These are phyloP conservation scores for Guillardia theta DNA, from an alignment of 78 protist genomes.

Conservation along the genomic window DNA sequence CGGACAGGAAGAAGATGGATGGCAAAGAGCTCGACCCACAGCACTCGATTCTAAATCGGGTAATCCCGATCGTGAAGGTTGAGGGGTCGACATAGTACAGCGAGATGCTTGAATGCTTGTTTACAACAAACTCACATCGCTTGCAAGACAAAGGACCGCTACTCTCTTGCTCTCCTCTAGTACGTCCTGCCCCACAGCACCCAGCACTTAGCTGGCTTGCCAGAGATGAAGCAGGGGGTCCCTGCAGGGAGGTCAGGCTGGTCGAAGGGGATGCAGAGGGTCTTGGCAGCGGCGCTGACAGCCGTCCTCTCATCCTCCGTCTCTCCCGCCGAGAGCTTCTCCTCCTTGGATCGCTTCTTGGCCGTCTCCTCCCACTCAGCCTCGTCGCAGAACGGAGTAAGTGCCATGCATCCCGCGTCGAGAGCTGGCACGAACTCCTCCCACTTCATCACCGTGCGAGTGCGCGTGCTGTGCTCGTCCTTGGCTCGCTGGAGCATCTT, in stretches of 20 bases:
- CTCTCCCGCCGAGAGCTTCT: constrained; percentile 43
- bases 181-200: constrained; percentile 4
- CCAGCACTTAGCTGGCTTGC: constrained; percentile 16
- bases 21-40: too few species aligned
- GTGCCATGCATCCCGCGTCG: constrained; percentile 54
- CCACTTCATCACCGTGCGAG: constrained; percentile 64
- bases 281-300: constrained; percentile 77
- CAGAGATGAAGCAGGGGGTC: constrained; percentile 5
- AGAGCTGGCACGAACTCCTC: constrained; percentile 76
- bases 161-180: too few species aligned
- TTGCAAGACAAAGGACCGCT: too few species aligned
- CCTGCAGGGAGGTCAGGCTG: constrained; percentile 13
- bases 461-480: background rate
- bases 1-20: too few species aligned
- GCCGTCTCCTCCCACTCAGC: constrained; percentile 19
- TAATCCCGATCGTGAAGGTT: too few species aligned
- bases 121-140: too few species aligned
- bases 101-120: too few species aligned
- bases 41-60: too few species aligned
- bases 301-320: background rate
- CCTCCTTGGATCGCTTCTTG: constrained; percentile 74
- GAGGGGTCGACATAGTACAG: too few species aligned
- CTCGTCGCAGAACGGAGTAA: constrained; percentile 85
- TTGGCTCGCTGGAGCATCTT: constrained; percentile 40
- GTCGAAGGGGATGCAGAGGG: constrained; percentile 88